Evolutionary conservation across 768 basidiomycete genomes (phyloP).

Genomic region (Mycena epipterygia): DNA sequence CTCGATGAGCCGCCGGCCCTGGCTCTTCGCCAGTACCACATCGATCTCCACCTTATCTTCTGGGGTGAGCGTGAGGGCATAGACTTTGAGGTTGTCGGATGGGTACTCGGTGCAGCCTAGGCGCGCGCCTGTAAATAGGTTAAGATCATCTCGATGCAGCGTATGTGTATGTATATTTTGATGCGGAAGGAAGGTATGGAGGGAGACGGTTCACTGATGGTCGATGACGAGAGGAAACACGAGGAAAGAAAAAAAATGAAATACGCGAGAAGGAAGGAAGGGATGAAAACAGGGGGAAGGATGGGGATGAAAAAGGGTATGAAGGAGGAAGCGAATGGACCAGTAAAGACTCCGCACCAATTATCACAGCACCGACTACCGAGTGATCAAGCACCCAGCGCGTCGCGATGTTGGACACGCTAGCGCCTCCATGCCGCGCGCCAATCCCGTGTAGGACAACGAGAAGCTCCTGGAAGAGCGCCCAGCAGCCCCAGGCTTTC

Average conservation of each 20-base stretch:
- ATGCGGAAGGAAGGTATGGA: no score
- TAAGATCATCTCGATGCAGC: background rate
- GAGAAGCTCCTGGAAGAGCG: conserved; percentile 79
- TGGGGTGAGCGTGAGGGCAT: conserved; percentile 67
- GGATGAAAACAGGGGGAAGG: background rate
- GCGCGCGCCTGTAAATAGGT: conserved; percentile 66
- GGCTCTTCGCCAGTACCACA: conserved; percentile 70
- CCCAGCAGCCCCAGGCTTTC: conserved; percentile 85
- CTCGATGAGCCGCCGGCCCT: conserved; percentile 71
- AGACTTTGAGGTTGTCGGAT: conserved; percentile 76
- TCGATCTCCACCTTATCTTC: conserved; percentile 77
- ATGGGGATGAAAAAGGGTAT: no score
- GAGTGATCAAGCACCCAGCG: conserved; percentile 89
- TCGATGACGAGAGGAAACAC: background rate
- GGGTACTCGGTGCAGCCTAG: conserved; percentile 82
- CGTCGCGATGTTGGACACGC: conserved; percentile 84
- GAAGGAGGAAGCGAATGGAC: background rate
- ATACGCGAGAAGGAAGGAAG: background rate
- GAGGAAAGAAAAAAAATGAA: conserved; percentile 7
- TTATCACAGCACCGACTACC: conserved; percentile 86
- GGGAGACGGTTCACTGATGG: no score
- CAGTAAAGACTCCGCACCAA: conserved; percentile 67
- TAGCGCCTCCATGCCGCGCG: conserved; percentile 72
- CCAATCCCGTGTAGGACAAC: conserved; percentile 70
- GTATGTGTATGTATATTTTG: no score